A percentile compares a stretch with the other conserved stretches of the same genome.
Evolutionary conservation across 352 stramenopile genomes (phyloP).

Genomic region (Phytophthora melonis): DNA sequence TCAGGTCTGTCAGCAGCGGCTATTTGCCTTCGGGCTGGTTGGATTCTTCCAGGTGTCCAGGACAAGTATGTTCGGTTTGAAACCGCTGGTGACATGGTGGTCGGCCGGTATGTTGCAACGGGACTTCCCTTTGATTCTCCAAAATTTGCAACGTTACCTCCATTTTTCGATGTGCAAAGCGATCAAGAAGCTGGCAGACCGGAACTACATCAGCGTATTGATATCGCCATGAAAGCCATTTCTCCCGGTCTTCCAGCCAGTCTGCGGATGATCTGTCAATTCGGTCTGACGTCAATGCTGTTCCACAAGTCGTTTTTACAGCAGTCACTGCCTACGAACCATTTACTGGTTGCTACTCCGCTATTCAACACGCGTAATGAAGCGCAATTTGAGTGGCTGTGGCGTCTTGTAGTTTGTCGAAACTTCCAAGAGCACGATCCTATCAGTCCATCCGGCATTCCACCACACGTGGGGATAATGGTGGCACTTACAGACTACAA

Average conservation of each 20-base stretch:
- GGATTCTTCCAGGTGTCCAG: conserved; percentile 33
- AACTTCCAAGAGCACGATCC: too few species aligned
- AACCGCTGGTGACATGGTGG: conserved; percentile 30
- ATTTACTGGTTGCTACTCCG: too few species aligned
- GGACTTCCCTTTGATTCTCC: conserved; percentile 23
- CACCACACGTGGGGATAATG: too few species aligned
- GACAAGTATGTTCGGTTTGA: conserved; percentile 40
- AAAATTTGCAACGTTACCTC: conserved; percentile 27
- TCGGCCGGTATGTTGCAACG: conserved; percentile 26
- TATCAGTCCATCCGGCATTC: too few species aligned
- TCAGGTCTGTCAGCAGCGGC: too few species aligned
- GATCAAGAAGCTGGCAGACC: background rate
- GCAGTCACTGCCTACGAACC: too few species aligned
- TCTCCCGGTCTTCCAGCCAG: conserved; percentile 1
- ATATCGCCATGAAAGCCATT: background rate
- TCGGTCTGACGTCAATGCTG: background rate
- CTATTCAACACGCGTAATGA: too few species aligned
- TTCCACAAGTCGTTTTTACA: conserved; percentile 1
- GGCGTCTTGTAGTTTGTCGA: too few species aligned
- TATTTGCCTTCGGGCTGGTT: too few species aligned
- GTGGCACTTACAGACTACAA: too few species aligned
- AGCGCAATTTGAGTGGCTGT: too few species aligned
- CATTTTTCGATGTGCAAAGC: conserved; percentile 16
- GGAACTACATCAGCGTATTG: background rate
- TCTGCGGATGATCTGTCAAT: conserved; percentile 1